phyloP scores from a whole-genome alignment of 192 early-diverging fungal species.

The Coemansia asiatica region DNA sequence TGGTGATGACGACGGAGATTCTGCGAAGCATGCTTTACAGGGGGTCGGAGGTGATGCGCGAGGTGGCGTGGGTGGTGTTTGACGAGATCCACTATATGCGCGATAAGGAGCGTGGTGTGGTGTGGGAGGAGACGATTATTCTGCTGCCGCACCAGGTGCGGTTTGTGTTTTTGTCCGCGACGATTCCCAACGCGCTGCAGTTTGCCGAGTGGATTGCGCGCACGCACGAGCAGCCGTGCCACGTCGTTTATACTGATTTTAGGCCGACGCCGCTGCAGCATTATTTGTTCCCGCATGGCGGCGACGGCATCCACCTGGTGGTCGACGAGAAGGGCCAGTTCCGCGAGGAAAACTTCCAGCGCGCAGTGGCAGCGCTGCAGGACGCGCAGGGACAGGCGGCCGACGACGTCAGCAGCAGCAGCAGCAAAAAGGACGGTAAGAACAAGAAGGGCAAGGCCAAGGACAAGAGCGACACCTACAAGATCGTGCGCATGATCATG shows the following conservation, averaged over 20 bases:
- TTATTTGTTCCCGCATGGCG: slow-evolving; percentile 89
- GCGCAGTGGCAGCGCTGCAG: slow-evolving; percentile 73
- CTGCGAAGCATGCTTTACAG: slow-evolving; percentile 95
- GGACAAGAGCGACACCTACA: slow-evolving; percentile 74
- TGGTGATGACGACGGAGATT: slow-evolving; percentile 99
- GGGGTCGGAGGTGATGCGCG: slow-evolving; percentile 92
- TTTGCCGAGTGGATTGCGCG: slow-evolving; percentile 99
- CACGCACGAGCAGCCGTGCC: slow-evolving; percentile 94
- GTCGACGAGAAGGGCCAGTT: slow-evolving; percentile 96
- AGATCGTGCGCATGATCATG: slow-evolving; percentile 96
- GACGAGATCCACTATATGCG: slow-evolving; percentile 99
- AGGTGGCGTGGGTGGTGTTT: slow-evolving; percentile 97
- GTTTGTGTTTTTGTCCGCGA: slow-evolving; percentile 95
- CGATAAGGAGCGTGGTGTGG: slow-evolving; percentile 95
- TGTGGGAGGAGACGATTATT: slow-evolving; percentile 99
- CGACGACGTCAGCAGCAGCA: slow-evolving; percentile 45
- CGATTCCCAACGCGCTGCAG: slow-evolving; percentile 98
- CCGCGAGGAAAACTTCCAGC: slow-evolving; percentile 94
- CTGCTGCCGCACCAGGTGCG: slow-evolving; percentile 89
- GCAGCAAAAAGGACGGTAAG: slow-evolving; percentile 26
- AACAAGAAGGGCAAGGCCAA: slow-evolving; percentile 61
- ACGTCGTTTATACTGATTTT: slow-evolving; percentile 97
- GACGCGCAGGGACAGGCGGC: slow-evolving; percentile 63
- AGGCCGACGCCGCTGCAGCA: slow-evolving; percentile 97
- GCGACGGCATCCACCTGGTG: slow-evolving; percentile 91